Base-by-base conservation (phyloP, 179 eudicot species). In the Camellia oleifera region DNA sequence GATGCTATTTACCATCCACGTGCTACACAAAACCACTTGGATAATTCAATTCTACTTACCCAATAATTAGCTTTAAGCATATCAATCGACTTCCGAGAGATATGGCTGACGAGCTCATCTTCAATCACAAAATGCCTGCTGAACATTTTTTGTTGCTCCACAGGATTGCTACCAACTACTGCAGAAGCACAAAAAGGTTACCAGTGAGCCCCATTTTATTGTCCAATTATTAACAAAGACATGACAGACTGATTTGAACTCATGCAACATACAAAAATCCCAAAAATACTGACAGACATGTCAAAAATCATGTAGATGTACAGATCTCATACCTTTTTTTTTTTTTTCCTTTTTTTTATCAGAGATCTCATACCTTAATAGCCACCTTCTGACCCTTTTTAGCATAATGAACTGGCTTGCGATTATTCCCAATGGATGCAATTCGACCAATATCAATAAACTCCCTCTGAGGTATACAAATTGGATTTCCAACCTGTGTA, bases 121-220 rank as follows among this genome's bases (percentile, higher is more conserved):
- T 95, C 97, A 52, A 89, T 79, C 57, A 92, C 98, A 79, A 95
- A 95, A 85, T 95, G 98, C 84, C 98, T 88, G 70, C 98, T 97
- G 80, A 83, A 91, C 95, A 93, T 92, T 80, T 95, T 95, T 70
- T 93, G 98, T 81, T 95, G 97, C 86, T 95, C 97, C 50, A 92
- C 98, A 0, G 97, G 76, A 80, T 83, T 95, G 78, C 87, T 84
- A 78, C 98, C 95, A 67, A 87, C 83, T 62, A 95, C 98, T 95
- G 87, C 76, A 75, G 57, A 78, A 77, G 44, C 58, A 73, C 20
- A 69, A 26, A 7, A 52, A 45, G 70, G 77, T 60, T 8, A 42
- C 69, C 6, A 18, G 73, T 7, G 7, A 53, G 46, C n/a, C 53
- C 11, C 18, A 4, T 58, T 67, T 42, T 67, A 67, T 67, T 40